Conservation (phyloP, 495 filamentous ascomycete species). For the Podospora pseudopauciseta region DNA sequence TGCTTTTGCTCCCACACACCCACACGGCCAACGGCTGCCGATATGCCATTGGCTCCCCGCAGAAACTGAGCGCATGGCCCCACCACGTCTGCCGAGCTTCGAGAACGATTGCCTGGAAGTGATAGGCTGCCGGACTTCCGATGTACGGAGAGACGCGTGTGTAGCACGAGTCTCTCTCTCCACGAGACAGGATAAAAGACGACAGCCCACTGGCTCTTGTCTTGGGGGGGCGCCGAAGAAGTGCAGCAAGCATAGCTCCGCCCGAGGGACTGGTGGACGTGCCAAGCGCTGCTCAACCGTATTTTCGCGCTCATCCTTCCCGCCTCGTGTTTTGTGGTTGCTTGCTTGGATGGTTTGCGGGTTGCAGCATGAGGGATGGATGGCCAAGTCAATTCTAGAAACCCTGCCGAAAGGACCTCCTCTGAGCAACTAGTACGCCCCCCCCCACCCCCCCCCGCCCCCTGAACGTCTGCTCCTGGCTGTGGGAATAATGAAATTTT, state of each 20-base stretch:
- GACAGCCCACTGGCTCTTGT: background rate
- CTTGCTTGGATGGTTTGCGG: constrained; percentile 9
- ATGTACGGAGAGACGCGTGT: constrained; percentile 13
- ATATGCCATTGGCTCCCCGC: background rate
- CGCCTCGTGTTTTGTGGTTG: constrained; percentile 8
- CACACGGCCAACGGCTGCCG: background rate
- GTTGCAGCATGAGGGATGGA: constrained; percentile 6
- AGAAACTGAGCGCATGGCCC: constrained; percentile 1
- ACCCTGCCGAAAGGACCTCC: background rate
- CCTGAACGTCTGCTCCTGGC: background rate
- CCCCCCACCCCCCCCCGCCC: no score
- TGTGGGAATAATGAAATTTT: no score
- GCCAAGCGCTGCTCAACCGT: background rate
- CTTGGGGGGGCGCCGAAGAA: constrained; percentile 4
- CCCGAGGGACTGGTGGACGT: background rate
- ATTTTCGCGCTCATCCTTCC: background rate
- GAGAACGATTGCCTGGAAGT: constrained; percentile 16
- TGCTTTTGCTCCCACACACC: background rate
- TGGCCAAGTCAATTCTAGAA: background rate
- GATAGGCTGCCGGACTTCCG: constrained; percentile 24
- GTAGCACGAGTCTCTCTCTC: constrained; percentile 15
- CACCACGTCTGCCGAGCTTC: constrained; percentile 18
- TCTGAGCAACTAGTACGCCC: background rate
- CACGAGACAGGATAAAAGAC: constrained; percentile 7
- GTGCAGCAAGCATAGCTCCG: constrained; percentile 7